Percentiles rank a stretch among this genome's conserved stretches.
Conservation (phyloP, 805 yeast genomes). For the Citeromyces nyonsensis region DNA sequence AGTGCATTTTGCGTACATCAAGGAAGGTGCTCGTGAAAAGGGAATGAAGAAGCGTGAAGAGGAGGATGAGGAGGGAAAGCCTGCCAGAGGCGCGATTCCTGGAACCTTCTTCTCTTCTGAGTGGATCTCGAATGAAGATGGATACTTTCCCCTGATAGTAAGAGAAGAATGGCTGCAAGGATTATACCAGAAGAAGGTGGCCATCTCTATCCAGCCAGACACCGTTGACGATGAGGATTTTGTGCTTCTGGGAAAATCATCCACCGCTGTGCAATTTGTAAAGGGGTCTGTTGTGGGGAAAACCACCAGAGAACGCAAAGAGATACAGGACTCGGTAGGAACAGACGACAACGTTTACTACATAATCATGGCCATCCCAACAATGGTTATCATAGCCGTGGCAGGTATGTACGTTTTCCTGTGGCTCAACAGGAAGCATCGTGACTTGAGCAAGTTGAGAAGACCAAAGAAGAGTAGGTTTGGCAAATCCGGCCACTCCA, state of each 20-base stretch:
- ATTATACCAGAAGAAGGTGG: conserved; percentile 33
- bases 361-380: conserved; percentile 54
- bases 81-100: conserved; percentile 12
- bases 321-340: conserved; percentile 20
- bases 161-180: conserved; percentile 51
- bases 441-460: conserved; percentile 31
- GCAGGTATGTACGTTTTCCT: conserved; percentile 53
- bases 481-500: conserved; percentile 6
- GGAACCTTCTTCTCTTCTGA: conserved; percentile 49
- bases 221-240: conserved; percentile 4
- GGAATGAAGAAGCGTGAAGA: conserved; percentile 33
- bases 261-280: conserved; percentile 25
- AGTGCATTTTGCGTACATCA: conserved; percentile 51
- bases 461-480: conserved; percentile 17
- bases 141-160: conserved; percentile 47
- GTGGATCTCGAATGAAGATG: conserved; percentile 50
- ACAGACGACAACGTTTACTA: conserved; percentile 30
- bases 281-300: conserved; percentile 40
- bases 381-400: conserved; percentile 42
- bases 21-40: conserved; percentile 35
- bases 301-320: conserved; percentile 16
- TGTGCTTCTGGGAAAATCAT: conserved; percentile 2
- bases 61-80: conserved; percentile 8
- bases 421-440: conserved; percentile 34
- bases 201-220: conserved; percentile 51